Conservation (phyloP, 495 filamentous ascomycete species). For the Trichoderma orchidacearum region DNA sequence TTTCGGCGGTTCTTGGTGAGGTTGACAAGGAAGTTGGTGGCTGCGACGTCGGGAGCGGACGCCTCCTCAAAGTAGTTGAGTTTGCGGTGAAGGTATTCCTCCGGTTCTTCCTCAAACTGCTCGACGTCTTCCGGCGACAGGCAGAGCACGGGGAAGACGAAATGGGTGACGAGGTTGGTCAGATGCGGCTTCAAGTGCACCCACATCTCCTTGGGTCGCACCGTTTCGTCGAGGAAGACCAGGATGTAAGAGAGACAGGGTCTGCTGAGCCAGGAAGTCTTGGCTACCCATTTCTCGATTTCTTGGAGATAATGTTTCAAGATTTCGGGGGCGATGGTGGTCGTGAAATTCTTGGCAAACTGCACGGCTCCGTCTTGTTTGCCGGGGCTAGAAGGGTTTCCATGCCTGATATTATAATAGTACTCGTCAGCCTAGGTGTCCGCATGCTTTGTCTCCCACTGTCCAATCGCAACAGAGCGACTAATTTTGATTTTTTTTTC, state of each 20-base stretch:
- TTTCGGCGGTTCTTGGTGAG: conserved; percentile 91
- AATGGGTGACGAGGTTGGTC: conserved; percentile 78
- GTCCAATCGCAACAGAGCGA: not conserved
- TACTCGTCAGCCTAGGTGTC: not conserved
- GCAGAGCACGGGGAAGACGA: conserved; percentile 90
- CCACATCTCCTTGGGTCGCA: conserved; percentile 97
- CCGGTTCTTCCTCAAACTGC: conserved; percentile 83
- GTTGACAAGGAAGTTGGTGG: conserved; percentile 89
- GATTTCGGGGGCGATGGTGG: conserved; percentile 87
- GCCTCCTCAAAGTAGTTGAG: conserved; percentile 97
- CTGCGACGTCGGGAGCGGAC: conserved; percentile 87
- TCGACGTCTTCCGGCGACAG: conserved; percentile 88
- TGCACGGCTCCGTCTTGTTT: conserved; percentile 55
- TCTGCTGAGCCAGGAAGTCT: conserved; percentile 89
- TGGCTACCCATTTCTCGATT: conserved; percentile 93
- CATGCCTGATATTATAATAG: conserved; percentile 54
- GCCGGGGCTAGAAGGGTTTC: conserved; percentile 59
- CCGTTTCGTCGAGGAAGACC: conserved; percentile 89
- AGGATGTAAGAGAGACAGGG: conserved; percentile 83
- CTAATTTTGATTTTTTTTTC: not conserved
- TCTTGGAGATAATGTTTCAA: conserved; percentile 83
- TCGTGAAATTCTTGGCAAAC: conserved; percentile 81
- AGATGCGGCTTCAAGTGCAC: conserved; percentile 84
- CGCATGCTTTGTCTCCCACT: not conserved
- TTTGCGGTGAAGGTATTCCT: conserved; percentile 93